Percentiles rank a stretch among this genome's conserved stretches.
Conservation (phyloP, 495 filamentous ascomycete genomes). For the Daldinia vernicosa region DNA sequence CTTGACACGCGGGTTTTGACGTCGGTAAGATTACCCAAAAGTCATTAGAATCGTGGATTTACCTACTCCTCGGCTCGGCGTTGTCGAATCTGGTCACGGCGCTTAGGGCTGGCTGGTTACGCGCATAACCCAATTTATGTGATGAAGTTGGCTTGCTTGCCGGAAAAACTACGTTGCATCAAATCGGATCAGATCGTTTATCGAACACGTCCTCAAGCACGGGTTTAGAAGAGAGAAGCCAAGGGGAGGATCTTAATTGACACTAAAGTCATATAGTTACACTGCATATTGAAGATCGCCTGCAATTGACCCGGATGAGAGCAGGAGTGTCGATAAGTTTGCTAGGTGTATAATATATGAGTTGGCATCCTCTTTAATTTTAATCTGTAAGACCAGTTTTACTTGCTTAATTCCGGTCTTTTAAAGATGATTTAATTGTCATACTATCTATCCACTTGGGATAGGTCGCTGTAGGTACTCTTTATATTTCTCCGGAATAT, state of each 20-base stretch:
- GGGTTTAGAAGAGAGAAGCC: neutral
- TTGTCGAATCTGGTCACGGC: neutral
- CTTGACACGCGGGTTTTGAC: neutral
- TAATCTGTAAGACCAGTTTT: neutral
- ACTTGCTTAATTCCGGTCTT: neutral
- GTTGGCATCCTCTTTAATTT: neutral
- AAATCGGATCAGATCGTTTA: too few relatives aligned
- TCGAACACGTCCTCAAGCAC: neutral
- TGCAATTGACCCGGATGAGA: neutral
- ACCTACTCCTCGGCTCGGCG: neutral
- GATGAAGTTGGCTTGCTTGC: neutral
- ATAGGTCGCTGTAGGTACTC: neutral
- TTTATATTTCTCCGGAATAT: neutral
- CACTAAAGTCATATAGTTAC: neutral
- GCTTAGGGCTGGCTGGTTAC: neutral
- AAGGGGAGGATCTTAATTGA: neutral
- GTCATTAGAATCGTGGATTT: neutral
- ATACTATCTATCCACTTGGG: neutral
- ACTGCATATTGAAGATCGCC: neutral
- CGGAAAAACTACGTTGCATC: slow-evolving; percentile 1
- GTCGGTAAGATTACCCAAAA: neutral
- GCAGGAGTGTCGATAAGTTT: neutral
- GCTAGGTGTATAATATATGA: neutral
- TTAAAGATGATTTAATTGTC: neutral
- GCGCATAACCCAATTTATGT: neutral